Evolutionary conservation across 2,329 filamentous ascomycete species (phyloP).

Genomic region (Ceratocystis papillata): DNA sequence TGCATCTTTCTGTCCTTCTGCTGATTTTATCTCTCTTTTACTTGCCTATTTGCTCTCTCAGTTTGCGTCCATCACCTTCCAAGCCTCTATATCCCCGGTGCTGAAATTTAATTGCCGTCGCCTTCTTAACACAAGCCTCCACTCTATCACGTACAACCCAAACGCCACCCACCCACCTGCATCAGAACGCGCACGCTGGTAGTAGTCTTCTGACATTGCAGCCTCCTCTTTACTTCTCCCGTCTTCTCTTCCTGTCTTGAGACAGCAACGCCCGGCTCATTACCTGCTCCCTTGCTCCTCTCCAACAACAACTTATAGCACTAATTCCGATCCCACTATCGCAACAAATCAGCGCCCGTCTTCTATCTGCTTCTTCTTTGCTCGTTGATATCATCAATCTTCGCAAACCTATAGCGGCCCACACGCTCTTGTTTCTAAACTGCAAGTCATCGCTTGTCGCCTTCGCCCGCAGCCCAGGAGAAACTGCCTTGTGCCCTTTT

Average conservation of each 20-base stretch:
- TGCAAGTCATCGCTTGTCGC: neutral
- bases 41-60: neutral
- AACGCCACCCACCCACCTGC: neutral
- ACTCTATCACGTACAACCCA: neutral
- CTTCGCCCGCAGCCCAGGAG: neutral
- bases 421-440: neutral
- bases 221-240: neutral
- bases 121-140: neutral
- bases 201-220: neutral
- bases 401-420: neutral
- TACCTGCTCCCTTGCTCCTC: neutral
- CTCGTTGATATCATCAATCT: neutral
- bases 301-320: neutral
- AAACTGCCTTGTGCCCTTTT: neutral
- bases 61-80: neutral
- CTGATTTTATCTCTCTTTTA: neutral
- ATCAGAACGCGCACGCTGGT: neutral
- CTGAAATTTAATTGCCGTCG: neutral
- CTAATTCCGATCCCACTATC: neutral
- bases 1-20: neutral
- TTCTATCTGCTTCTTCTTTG: neutral
- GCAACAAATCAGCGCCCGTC: neutral
- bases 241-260: neutral
- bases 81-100: neutral
- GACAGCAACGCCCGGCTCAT: neutral